Evolutionary conservation across 768 basidiomycete genomes (phyloP).

Genomic region (Pisolithus tinctorius): DNA sequence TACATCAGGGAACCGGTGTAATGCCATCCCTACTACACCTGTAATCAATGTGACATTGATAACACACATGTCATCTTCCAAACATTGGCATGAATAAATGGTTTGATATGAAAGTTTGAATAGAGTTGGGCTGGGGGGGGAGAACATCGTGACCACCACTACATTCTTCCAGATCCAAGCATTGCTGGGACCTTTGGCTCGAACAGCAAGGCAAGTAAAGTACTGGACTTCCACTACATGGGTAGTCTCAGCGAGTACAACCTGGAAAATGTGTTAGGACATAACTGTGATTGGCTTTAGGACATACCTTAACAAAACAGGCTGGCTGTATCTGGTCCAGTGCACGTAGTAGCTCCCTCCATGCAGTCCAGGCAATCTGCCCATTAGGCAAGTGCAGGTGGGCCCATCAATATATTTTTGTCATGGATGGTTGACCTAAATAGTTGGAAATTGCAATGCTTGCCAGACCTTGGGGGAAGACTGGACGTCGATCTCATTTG

Average conservation of each 20-base stretch:
- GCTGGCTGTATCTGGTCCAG: background rate
- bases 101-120: background rate
- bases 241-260: background rate
- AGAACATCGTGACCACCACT: background rate
- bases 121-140: background rate
- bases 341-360: background rate
- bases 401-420: conserved; percentile 11
- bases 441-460: background rate
- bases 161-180: background rate
- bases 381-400: conserved; percentile 16
- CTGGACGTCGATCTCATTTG: too few relatives aligned
- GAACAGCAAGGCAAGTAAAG: conserved; percentile 3
- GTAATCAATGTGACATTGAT: background rate
- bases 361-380: conserved; percentile 10
- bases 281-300: background rate
- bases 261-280: background rate
- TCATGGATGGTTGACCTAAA: background rate
- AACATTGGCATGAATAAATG: background rate
- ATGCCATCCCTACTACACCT: background rate
- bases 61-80: background rate
- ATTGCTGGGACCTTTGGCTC: background rate
- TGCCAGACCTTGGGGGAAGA: too few relatives aligned
- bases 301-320: background rate
- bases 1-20: background rate
- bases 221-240: background rate